Evolutionary conservation across 192 early-diverging fungal species (phyloP).

Genomic region (Phycomyces nitens): DNA sequence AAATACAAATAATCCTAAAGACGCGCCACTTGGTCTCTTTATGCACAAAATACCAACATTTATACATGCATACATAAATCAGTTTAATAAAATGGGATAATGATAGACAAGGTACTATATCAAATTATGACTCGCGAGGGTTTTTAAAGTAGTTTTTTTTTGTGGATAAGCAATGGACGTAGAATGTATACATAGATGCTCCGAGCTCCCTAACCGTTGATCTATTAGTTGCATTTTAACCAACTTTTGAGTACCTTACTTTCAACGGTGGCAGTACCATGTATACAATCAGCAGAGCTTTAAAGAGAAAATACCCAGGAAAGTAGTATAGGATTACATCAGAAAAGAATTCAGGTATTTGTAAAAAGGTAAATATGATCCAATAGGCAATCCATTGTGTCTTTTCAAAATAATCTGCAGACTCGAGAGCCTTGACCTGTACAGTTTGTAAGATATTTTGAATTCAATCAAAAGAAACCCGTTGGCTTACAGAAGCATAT

Average conservation of each 20-base stretch:
- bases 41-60: background rate
- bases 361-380: conserved; percentile 4
- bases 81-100: background rate
- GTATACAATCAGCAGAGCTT: background rate
- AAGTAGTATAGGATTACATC: conserved; percentile 3
- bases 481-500: background rate
- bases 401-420: background rate
- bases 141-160: too few relatives aligned
- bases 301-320: conserved; percentile 8
- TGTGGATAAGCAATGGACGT: too few relatives aligned
- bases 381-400: conserved; percentile 8
- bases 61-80: background rate
- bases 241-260: background rate
- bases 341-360: background rate
- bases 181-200: too few relatives aligned
- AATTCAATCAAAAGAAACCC: background rate
- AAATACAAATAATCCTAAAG: background rate
- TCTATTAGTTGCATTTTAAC: background rate
- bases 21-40: background rate
- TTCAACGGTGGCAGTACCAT: conserved; percentile 2
- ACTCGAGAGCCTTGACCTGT: background rate
- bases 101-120: too few relatives aligned
- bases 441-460: too few relatives aligned
- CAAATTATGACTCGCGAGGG: too few relatives aligned
- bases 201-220: background rate